Evolutionary conservation across 495 filamentous ascomycete genomes (phyloP), one percentile per base, ranked within the genome.

Genomic region (Penicillium subrubescens): DNA sequence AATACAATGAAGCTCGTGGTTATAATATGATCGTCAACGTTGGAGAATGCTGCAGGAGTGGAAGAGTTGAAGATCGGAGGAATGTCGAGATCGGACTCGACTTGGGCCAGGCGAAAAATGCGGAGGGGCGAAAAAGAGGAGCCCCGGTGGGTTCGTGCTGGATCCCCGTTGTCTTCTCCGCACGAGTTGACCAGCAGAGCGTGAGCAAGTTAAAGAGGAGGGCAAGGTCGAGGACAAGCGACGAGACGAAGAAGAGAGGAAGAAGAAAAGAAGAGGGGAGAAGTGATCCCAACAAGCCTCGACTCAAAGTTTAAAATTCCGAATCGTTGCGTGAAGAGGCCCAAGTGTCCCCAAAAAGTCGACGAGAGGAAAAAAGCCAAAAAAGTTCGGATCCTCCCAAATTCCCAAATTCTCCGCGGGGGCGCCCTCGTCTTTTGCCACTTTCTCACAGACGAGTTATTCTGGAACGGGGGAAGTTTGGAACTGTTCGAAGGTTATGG

Each of bases 111-210:
- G 55, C 8, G 19, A 15, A 19, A 35, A 58, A 15, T 41, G 43
- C n/a, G 59, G 46, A 53, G 46, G 33, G 46, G 59, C 33, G 59
- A 51, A 60, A 27, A 46, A 53, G 59, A 41, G 35, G 59, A 35
- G 31, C 46, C 59, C 44, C 57, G 29, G 57, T 59, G 57, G 57
- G 59, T 60, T 51, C 21, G 29, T 29, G 44, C 17, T 48, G 31
- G 59, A 35, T 27, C 59, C 59, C 46, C 50, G 59, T 41, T 29
- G 31, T 29, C 48, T 52, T 58, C 59, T 52, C 59, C 59, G 46
- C 46, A 56, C 29, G 29, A n/a, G 53, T 0, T 3, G 10, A 37
- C 5, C 50, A 37, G 31, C 5, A 19, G 31, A 21, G 52, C 31
- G 31, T 44, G 17, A 8, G 14, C 6, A 17, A 41, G 7, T 6